phyloP scores from a whole-genome alignment of 2,329 filamentous ascomycete species.

The Beauveria asiatica region DNA sequence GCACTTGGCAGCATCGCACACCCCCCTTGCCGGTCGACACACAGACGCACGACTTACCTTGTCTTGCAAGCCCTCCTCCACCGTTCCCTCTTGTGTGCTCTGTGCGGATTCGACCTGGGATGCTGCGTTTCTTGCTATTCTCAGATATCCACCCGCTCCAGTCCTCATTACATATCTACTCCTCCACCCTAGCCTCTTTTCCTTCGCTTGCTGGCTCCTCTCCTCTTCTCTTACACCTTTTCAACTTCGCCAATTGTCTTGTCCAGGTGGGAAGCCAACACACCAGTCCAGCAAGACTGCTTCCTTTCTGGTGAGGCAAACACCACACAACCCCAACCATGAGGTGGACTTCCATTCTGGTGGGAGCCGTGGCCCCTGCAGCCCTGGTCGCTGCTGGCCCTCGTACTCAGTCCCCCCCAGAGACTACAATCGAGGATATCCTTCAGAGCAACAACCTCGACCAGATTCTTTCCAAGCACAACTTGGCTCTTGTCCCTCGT shows the following conservation, averaged over 20 bases:
- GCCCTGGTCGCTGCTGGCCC: slow-evolving; percentile 23
- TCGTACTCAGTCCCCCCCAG: slow-evolving; percentile 20
- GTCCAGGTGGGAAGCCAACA: slow-evolving; percentile 9
- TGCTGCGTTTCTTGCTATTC: slow-evolving; percentile 1
- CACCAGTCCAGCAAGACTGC: slow-evolving; percentile 8
- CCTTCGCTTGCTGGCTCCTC: neutral
- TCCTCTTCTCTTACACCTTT: slow-evolving; percentile 6
- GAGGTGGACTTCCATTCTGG: slow-evolving; percentile 28
- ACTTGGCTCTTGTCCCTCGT: slow-evolving; percentile 35
- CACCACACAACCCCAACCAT: slow-evolving; percentile 19
- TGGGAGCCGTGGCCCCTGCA: slow-evolving; percentile 26
- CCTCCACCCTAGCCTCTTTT: slow-evolving; percentile 5
- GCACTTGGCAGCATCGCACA: neutral
- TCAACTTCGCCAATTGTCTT: slow-evolving; percentile 7
- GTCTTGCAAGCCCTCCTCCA: slow-evolving; percentile 8
- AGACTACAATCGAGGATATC: slow-evolving; percentile 31
- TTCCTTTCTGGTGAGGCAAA: slow-evolving; percentile 11
- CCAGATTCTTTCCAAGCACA: slow-evolving; percentile 33
- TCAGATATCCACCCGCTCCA: slow-evolving; percentile 5
- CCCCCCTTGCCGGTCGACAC: slow-evolving; percentile 4
- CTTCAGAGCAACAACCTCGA: slow-evolving; percentile 35
- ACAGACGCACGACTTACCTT: slow-evolving; percentile 4
- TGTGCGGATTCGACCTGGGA: neutral
- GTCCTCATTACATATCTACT: slow-evolving; percentile 10
- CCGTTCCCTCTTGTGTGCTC: slow-evolving; percentile 3